Base-by-base conservation (phyloP, 2,329 filamentous ascomycete species). In the Penicillium sp. region DNA sequence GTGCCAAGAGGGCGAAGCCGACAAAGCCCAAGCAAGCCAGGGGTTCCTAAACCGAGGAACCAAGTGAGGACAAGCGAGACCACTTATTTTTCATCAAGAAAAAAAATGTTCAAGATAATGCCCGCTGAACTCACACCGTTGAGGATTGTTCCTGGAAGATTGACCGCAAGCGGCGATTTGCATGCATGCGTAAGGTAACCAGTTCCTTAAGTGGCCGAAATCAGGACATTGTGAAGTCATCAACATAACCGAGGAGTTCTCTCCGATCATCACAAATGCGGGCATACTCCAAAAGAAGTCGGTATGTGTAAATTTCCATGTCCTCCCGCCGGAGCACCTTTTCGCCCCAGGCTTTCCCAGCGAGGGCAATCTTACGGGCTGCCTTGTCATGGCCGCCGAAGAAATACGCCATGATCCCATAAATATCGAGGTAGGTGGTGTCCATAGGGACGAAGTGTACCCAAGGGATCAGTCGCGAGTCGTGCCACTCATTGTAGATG, bases 401-500 rank as follows among this genome's bases (percentile, higher is more conserved):
- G 65, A 92, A 91, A 67, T 90, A 92, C 55, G 88, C 84, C 79
- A 91, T 80, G 53, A 90, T 85, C 41, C 83, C 85, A 58, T 86
- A 91, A 64, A 88, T 81, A 62, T 92, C 90, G 35, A 82, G 76
- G 65, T 87, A 91, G 1, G 85, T 82, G 66, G 84, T 88, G 68
- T 91, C 88, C 82, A 93, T 86, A 16, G 90, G 90, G 2, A 91
- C 86, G 64, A 90, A 93, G 72, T 94, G 90, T 65, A 85, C 84
- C 89, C 90, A 94, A 0, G 88, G 81, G 2, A 90, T 77, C 1
- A 93, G 77, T 3, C 89, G 80, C 42, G 81, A 82, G 69, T 92
- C 89, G 67, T 92, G 89, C 90, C 89, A 94, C 70, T 94, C 90
- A 19, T 83, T 81, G 74, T 87, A 94, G 22, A 93, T 77, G 0